These are phyloP conservation scores for Nigrograna mackinnonii DNA, from an alignment of 2,329 filamentous ascomycete species.

Conservation along the genomic window DNA sequence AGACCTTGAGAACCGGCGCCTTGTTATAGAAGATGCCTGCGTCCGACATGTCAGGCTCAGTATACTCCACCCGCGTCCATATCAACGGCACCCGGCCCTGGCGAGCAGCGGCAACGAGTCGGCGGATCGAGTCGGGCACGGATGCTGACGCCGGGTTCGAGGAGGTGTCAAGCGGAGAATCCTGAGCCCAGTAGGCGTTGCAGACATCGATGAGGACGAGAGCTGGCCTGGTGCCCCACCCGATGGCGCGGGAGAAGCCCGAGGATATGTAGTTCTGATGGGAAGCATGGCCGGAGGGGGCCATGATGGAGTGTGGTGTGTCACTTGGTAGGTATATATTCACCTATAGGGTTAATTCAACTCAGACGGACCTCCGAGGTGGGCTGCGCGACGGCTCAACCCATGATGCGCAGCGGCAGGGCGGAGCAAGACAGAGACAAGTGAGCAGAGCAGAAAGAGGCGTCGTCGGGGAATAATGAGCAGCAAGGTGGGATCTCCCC, in stretches of 20 bases:
- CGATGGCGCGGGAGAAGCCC: conserved; percentile 48
- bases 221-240: conserved; percentile 48
- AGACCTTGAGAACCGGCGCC: conserved; percentile 47
- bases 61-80: conserved; percentile 52
- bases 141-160: conserved; percentile 39
- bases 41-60: conserved; percentile 48
- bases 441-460: no score
- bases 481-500: no score
- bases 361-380: no score
- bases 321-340: no score
- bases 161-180: conserved; percentile 47
- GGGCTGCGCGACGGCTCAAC: no score
- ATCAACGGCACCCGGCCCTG: conserved; percentile 42
- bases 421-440: no score
- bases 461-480: no score
- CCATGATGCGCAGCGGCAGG: no score
- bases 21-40: conserved; percentile 51
- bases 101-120: conserved; percentile 47
- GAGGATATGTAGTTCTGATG: conserved; percentile 30
- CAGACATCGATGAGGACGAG: conserved; percentile 53
- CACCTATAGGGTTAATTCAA: no score
- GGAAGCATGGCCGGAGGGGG: conserved; percentile 17
- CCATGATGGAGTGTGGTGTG: conserved; percentile 15
- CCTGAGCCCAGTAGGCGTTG: conserved; percentile 49
- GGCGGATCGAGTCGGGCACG: conserved; percentile 43